Evolutionary conservation across 1,139 yeast species (phyloP), one percentile per base, ranked within the genome.

Genomic region (Saccharomyces hybrid): DNA sequence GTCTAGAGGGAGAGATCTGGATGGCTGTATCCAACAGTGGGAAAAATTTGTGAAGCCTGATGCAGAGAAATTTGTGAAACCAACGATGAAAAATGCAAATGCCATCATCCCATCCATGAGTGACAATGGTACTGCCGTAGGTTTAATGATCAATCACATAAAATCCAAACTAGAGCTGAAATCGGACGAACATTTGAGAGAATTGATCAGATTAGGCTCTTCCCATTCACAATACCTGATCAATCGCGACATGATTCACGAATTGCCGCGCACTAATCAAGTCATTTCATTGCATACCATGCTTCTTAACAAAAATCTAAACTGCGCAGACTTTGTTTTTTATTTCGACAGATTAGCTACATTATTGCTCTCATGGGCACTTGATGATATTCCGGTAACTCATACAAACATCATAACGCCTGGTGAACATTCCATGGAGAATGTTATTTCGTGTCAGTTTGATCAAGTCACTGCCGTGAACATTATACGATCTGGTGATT

Each of bases 1-100:
- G 23, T 83, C 84, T 58, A 76, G 99, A 58, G 97, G 96, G 1
- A 75, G 99, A 58, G 96, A 90, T 63, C 73, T 91, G 46, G 76
- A 74, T 3, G 95, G 97, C 1, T 87, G 91, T 31, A 78, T 93
- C 60, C 78, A 81, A 59, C 99, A 93, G 67, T 93, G 98, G 98
- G 86, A 87, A 60, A 73, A 75, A 26, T 91, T 85, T 70, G 99
- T 93, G 41, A 93, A 91, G 68, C 99, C 99, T n/a, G 88, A 90
- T 68, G 91, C 96, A 9, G 91, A 85, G 25, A 75, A 82, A 49
- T 81, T 78, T 62, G 85, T 93, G 23, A 79, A 78, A 57, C 95
- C 95, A 3, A 88, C 97, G 0, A 82, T 86, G 84, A 75, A 79
- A 54, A 77, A 78, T 57, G 97, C 99, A 0, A 96, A 93, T 70